Conservation (phyloP, 2,329 filamentous ascomycete genomes). For the Penicillium sp. region DNA sequence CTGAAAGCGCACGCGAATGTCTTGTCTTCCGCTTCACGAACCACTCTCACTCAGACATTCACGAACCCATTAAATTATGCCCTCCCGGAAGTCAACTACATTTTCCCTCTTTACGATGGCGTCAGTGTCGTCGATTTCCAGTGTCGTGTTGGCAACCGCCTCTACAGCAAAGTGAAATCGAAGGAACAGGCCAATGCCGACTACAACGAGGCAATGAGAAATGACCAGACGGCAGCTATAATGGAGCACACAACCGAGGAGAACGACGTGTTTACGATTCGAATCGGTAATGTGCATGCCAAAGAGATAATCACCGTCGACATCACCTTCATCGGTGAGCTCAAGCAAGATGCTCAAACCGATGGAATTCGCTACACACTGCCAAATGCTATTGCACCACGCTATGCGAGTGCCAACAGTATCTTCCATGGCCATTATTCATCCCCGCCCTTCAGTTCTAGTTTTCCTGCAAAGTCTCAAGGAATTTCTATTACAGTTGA, state of each 20-base stretch:
- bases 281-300: slow-evolving; percentile 65
- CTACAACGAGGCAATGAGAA: slow-evolving; percentile 58
- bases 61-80: slow-evolving; percentile 52
- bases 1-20: slow-evolving; percentile 62
- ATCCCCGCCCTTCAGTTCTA: background rate
- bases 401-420: slow-evolving; percentile 52
- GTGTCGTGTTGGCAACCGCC: slow-evolving; percentile 60
- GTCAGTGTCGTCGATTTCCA: slow-evolving; percentile 67
- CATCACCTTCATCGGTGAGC: slow-evolving; percentile 66
- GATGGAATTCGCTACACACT: slow-evolving; percentile 69
- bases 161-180: slow-evolving; percentile 65
- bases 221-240: slow-evolving; percentile 63
- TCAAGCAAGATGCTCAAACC: slow-evolving; percentile 68
- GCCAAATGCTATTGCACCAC: slow-evolving; percentile 64
- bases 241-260: slow-evolving; percentile 61
- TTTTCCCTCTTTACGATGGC: slow-evolving; percentile 71
- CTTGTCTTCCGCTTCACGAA: slow-evolving; percentile 53
- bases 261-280: slow-evolving; percentile 66
- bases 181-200: slow-evolving; percentile 59
- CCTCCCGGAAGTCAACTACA: slow-evolving; percentile 60
- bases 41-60: slow-evolving; percentile 60
- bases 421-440: background rate
- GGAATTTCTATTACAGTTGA: slow-evolving; percentile 59
- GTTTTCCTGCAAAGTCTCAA: slow-evolving; percentile 13
- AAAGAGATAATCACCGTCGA: slow-evolving; percentile 58